These are phyloP conservation scores for Cutaneotrichosporon mucoides DNA, from an alignment of 1,284 basidiomycete species.

Conservation along the genomic window DNA sequence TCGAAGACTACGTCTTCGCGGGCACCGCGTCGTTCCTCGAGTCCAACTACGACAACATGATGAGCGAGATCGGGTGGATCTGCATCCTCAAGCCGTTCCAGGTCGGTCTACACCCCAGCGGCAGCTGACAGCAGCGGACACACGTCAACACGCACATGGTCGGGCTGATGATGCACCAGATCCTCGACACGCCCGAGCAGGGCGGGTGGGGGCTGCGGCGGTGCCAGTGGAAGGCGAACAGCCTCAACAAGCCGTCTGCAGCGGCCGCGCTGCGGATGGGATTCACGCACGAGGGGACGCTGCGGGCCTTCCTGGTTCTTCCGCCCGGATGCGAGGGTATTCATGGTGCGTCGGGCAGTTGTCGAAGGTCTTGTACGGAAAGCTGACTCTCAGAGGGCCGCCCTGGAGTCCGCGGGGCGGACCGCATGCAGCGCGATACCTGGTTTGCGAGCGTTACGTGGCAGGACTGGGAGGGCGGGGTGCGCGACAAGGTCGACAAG, in stretches of 20 bases:
- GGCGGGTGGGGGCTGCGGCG: slow-evolving; percentile 40
- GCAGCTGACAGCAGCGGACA: slow-evolving; percentile 25
- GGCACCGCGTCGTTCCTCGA: slow-evolving; percentile 35
- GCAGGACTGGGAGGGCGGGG: slow-evolving; percentile 39
- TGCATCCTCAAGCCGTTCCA: slow-evolving; percentile 37
- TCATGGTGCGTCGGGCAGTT: slow-evolving; percentile 17
- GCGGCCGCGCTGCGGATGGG: slow-evolving; percentile 35
- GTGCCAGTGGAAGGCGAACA: slow-evolving; percentile 42
- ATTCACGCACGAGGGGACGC: slow-evolving; percentile 32
- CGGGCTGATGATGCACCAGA: slow-evolving; percentile 37
- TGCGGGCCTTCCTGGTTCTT: slow-evolving; percentile 30
- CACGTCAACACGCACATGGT: slow-evolving; percentile 42
- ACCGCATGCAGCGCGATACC: slow-evolving; percentile 29
- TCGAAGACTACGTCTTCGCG: slow-evolving; percentile 35
- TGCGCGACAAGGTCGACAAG: slow-evolving; percentile 32
- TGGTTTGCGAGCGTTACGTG: slow-evolving; percentile 37
- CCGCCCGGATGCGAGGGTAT: slow-evolving; percentile 30
- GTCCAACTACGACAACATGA: slow-evolving; percentile 26
- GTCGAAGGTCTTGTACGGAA: too few species aligned
- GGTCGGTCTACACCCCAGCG: slow-evolving; percentile 15
- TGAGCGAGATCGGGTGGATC: slow-evolving; percentile 39
- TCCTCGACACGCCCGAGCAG: slow-evolving; percentile 30
- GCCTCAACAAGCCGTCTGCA: slow-evolving; percentile 30
- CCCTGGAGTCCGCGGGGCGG: slow-evolving; percentile 21
- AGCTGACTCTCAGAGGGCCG: slow-evolving; percentile 26